phyloP scores from a whole-genome alignment of 2,329 filamentous ascomycete genomes.

The Aurifilum marmelostoma region DNA sequence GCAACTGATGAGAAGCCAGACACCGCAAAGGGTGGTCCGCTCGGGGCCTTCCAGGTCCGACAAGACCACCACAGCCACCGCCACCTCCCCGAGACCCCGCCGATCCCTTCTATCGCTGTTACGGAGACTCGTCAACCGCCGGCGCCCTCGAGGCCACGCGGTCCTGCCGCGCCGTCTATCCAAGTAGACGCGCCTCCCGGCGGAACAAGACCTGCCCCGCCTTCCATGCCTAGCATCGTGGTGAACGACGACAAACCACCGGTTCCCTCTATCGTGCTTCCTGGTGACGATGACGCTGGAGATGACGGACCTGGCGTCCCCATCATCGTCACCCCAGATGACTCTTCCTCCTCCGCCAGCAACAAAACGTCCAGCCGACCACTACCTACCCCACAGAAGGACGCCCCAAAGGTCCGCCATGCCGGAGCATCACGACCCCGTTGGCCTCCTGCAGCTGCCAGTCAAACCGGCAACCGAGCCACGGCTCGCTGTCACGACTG shows the following conservation, averaged over 20 bases:
- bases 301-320: slow-evolving; percentile 40
- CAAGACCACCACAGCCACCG: slow-evolving; percentile 34
- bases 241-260: slow-evolving; percentile 44
- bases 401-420: slow-evolving; percentile 39
- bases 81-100: slow-evolving; percentile 38
- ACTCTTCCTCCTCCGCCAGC: slow-evolving; percentile 32
- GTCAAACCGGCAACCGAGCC: slow-evolving; percentile 48
- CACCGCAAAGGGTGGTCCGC: slow-evolving; percentile 31
- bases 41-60: slow-evolving; percentile 32
- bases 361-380: slow-evolving; percentile 43
- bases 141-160: slow-evolving; percentile 41
- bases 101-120: slow-evolving; percentile 60
- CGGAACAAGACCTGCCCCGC: slow-evolving; percentile 29
- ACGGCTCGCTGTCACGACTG: slow-evolving; percentile 85
- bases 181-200: slow-evolving; percentile 48
- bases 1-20: slow-evolving; percentile 71
- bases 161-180: slow-evolving; percentile 47
- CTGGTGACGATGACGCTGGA: slow-evolving; percentile 36
- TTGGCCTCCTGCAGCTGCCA: slow-evolving; percentile 59
- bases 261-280: slow-evolving; percentile 52
- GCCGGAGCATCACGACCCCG: slow-evolving; percentile 54
- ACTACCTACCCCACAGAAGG: slow-evolving; percentile 51
- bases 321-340: slow-evolving; percentile 51
- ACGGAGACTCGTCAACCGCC: slow-evolving; percentile 48
- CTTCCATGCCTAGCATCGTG: slow-evolving; percentile 57